Percentiles rank a stretch among this genome's conserved stretches.
phyloP scores from a whole-genome alignment of 176 grass and related monocot genomes.

The Musa troglodytarum region DNA sequence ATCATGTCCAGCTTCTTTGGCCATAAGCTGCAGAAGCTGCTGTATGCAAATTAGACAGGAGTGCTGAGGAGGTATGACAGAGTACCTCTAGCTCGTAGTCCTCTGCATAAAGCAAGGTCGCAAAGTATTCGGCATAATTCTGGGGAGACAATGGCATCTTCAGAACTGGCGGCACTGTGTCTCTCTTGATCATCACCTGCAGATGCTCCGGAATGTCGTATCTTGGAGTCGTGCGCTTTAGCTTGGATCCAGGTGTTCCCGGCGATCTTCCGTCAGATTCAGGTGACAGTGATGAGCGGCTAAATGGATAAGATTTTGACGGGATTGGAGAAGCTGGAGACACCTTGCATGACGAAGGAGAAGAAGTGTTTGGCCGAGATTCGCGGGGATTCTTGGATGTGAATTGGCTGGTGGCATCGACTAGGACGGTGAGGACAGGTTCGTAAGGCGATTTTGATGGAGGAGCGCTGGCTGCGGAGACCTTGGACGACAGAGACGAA shows the following conservation, averaged over 20 bases:
- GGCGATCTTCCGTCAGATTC: not conserved
- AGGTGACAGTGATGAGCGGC: not conserved
- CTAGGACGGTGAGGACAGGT: too few relatives aligned
- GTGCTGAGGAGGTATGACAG: too few relatives aligned
- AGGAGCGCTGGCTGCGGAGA: too few relatives aligned
- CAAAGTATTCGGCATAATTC: conserved; percentile 21
- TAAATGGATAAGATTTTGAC: not conserved
- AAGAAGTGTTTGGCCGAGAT: too few relatives aligned
- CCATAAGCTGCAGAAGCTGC: not conserved
- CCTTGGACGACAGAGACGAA: too few relatives aligned
- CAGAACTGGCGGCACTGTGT: conserved; percentile 12
- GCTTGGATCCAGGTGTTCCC: not conserved
- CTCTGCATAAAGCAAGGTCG: conserved; percentile 26
- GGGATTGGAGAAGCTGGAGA: too few relatives aligned
- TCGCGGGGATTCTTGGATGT: too few relatives aligned
- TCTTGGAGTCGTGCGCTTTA: not conserved
- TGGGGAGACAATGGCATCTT: conserved; percentile 2
- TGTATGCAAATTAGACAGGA: too few relatives aligned
- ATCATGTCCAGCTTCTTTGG: too few relatives aligned
- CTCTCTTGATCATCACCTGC: conserved; percentile 5
- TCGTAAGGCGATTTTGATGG: too few relatives aligned
- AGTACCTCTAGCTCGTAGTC: conserved; percentile 25
- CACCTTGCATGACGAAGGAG: too few relatives aligned
- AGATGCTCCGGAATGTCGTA: conserved; percentile 25
- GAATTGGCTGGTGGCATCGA: too few relatives aligned